These are phyloP conservation scores for Sapria himalayana DNA, from an alignment of 345 rosid genomes.

Conservation along the genomic window DNA sequence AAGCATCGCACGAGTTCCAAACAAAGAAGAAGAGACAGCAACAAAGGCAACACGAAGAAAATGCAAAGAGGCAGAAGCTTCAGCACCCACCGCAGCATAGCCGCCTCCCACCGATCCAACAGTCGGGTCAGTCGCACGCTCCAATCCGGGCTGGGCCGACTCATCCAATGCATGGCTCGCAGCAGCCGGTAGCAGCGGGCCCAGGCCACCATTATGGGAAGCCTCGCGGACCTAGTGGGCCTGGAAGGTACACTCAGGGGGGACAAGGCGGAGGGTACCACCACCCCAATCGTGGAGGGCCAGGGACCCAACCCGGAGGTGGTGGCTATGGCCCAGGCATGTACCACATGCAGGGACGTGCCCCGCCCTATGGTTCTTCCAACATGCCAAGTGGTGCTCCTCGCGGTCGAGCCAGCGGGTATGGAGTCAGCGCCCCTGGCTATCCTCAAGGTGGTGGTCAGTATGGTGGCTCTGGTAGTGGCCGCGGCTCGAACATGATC, in stretches of 20 bases:
- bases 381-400: constrained; percentile 44
- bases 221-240: constrained; percentile 63
- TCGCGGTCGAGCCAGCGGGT: constrained; percentile 42
- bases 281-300: constrained; percentile 26
- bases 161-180: constrained; percentile 38
- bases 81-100: constrained; percentile 66
- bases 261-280: constrained; percentile 39
- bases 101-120: constrained; percentile 71
- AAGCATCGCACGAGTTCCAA: constrained; percentile 90
- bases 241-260: constrained; percentile 43
- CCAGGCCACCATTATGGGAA: constrained; percentile 54
- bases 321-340: constrained; percentile 51
- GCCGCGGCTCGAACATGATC: constrained; percentile 68
- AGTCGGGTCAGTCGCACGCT: constrained; percentile 55
- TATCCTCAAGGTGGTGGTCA: constrained; percentile 52
- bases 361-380: constrained; percentile 47
- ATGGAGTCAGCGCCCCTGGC: constrained; percentile 55
- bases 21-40: constrained; percentile 92
- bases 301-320: constrained; percentile 36
- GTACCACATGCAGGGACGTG: constrained; percentile 68
- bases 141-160: constrained; percentile 31
- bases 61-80: constrained; percentile 67
- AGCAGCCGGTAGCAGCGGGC: constrained; percentile 52
- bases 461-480: constrained; percentile 49
- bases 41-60: constrained; percentile 70